These are phyloP conservation scores for Scheffersomyces insectosa DNA, from an alignment of 1,139 yeast genomes.

Conservation along the genomic window DNA sequence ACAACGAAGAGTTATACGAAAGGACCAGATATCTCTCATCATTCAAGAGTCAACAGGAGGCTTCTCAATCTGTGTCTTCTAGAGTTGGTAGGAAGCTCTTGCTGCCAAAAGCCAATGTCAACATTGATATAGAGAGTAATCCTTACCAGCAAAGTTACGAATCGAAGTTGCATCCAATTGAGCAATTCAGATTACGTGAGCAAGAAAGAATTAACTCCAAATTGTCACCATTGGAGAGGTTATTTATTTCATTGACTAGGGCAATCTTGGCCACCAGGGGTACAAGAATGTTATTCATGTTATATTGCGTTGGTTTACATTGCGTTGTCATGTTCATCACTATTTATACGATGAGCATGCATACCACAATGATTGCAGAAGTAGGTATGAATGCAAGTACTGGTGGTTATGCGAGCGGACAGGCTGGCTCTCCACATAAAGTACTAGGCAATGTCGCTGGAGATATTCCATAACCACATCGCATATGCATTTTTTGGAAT, in stretches of 20 bases:
- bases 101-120: slow-evolving; percentile 27
- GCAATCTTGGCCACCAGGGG: slow-evolving; percentile 71
- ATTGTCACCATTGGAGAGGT: slow-evolving; percentile 75
- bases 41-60: slow-evolving; percentile 24
- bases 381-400: slow-evolving; percentile 49
- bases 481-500: no score
- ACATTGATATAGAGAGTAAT: slow-evolving; percentile 56
- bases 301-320: slow-evolving; percentile 77
- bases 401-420: slow-evolving; percentile 36
- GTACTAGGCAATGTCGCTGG: not conserved
- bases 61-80: slow-evolving; percentile 15
- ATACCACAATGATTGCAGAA: slow-evolving; percentile 50
- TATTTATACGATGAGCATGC: slow-evolving; percentile 54
- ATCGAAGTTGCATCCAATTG: slow-evolving; percentile 78
- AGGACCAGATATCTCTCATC: slow-evolving; percentile 75
- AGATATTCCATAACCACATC: not conserved
- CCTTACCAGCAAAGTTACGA: slow-evolving; percentile 69
- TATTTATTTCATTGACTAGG: slow-evolving; percentile 74
- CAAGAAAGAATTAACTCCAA: slow-evolving; percentile 72
- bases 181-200: slow-evolving; percentile 77
- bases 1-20: slow-evolving; percentile 79
- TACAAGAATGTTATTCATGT: slow-evolving; percentile 70
- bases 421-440: slow-evolving; percentile 13
- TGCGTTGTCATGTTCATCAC: slow-evolving; percentile 68
- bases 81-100: slow-evolving; percentile 21